phyloP scores from a whole-genome alignment of 441 rosid genomes.

The Biscutella laevigata region DNA sequence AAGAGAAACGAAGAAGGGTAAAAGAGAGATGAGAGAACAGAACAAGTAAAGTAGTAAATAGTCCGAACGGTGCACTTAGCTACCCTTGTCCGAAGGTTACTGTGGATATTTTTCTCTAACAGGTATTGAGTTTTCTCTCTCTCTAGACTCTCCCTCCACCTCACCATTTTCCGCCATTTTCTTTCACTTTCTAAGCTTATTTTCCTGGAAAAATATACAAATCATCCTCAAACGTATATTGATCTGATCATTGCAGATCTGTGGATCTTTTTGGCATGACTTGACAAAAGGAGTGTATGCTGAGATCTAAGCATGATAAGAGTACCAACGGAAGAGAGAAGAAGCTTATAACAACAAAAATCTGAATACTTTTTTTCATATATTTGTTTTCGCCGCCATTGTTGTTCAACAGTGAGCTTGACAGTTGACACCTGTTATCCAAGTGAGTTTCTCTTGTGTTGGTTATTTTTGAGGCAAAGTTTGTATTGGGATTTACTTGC shows the following conservation, averaged over 20 bases:
- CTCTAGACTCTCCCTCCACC: slow-evolving; percentile 6
- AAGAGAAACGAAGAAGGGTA: slow-evolving; percentile 5
- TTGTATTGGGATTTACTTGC: slow-evolving; percentile 19
- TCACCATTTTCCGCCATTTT: slow-evolving; percentile 18
- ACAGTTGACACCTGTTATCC: slow-evolving; percentile 82
- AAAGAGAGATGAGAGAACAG: neutral
- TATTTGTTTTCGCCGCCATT: slow-evolving; percentile 11
- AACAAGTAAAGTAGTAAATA: slow-evolving; percentile 21
- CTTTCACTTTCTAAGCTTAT: slow-evolving; percentile 20
- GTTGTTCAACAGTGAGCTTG: slow-evolving; percentile 34
- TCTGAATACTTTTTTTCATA: neutral
- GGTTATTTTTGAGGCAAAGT: slow-evolving; percentile 38
- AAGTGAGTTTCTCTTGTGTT: slow-evolving; percentile 39
- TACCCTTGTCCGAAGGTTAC: slow-evolving; percentile 50
- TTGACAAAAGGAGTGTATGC: too few relatives aligned
- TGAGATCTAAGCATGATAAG: slow-evolving; percentile 37
- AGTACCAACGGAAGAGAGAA: neutral
- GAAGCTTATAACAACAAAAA: neutral
- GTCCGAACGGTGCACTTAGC: slow-evolving; percentile 40
- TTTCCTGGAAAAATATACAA: neutral
- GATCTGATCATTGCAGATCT: slow-evolving; percentile 29
- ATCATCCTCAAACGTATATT: neutral
- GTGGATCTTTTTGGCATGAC: too few relatives aligned
- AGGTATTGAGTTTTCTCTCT: slow-evolving; percentile 21
- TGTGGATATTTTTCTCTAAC: slow-evolving; percentile 37